Base-by-base conservation (phyloP, 352 stramenopile genomes). In the Phytophthora pinifolia region DNA sequence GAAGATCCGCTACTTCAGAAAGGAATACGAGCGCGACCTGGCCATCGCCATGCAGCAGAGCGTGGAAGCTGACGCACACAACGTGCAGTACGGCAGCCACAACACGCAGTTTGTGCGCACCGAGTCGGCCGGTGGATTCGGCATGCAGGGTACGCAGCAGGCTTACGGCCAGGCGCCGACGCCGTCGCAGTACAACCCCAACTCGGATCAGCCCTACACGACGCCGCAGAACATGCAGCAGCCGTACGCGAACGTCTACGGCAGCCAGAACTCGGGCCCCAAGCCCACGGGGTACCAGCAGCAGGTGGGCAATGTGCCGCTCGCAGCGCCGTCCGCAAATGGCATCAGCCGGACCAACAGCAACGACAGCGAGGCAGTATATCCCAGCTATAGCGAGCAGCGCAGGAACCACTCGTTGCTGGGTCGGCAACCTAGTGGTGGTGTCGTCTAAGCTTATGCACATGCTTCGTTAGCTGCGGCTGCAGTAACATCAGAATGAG, bases 1-100 rank as follows among this genome's bases (percentile, higher is more conserved):
- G 46, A 93, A 93, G 59, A 90, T 93, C 42, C 75, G 83, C 13
- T 90, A 89, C 64, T 93, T 92, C 63, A 77, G 83, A 10, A 89
- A 89, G 43, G 74, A 89, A 29, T 93, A 93, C 58, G 80, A 91
- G 52, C 75, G 76, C 9, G 81, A 93, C 46, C 53, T 93, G 39
- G 81, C 77, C 2, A 31, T 92, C 46, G 83, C 83, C 2, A 76
- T 93, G 55, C 83, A 93, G 59, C 73, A 86, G 51, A 90, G 79
- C 10, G 67, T 88, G 54, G 77, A 89, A 41, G 65, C 70, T 12
- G 74, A 88, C 32, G 56, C 61, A 0, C 35, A 44, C 8, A 45
- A 62, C 27, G 56, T 59, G 0, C 35, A 44, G 4, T 46, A 62
- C 27, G 37, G 49, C 6, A 14, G 30, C 13, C 38, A 63, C 35